phyloP scores from a whole-genome alignment of 257 asterid genomes.

The Henckelia pumila region DNA sequence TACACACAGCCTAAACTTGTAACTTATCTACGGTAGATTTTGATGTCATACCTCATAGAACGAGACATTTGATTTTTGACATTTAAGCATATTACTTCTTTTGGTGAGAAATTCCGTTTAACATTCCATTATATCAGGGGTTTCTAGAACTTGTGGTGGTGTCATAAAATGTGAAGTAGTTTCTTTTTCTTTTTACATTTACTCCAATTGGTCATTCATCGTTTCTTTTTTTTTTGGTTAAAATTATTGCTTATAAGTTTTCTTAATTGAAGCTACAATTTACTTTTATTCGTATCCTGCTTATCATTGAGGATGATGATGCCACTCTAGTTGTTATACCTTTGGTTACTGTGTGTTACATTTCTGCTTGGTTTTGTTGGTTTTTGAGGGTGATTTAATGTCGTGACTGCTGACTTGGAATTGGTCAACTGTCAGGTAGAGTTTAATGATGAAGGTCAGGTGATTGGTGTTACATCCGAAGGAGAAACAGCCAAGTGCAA shows the following conservation, averaged over 20 bases:
- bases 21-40: background rate
- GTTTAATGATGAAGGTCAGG: conserved; percentile 86
- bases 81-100: background rate
- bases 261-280: background rate
- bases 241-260: background rate
- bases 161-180: background rate
- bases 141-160: background rate
- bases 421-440: conserved; percentile 58
- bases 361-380: conserved; percentile 17
- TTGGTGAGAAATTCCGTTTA: background rate
- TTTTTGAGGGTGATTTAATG: conserved; percentile 2
- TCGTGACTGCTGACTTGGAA: conserved; percentile 21
- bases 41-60: background rate
- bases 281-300: background rate
- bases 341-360: background rate
- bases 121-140: background rate
- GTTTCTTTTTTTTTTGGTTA: conserved; percentile 7
- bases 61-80: background rate
- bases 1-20: background rate
- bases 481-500: conserved; percentile 97
- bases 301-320: conserved; percentile 3
- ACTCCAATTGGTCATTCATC: background rate
- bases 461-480: conserved; percentile 87
- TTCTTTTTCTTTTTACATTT: background rate
- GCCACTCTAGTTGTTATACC: background rate